These are phyloP conservation scores for Suillus sp. DNA, from an alignment of 768 basidiomycete genomes.

Conservation along the genomic window DNA sequence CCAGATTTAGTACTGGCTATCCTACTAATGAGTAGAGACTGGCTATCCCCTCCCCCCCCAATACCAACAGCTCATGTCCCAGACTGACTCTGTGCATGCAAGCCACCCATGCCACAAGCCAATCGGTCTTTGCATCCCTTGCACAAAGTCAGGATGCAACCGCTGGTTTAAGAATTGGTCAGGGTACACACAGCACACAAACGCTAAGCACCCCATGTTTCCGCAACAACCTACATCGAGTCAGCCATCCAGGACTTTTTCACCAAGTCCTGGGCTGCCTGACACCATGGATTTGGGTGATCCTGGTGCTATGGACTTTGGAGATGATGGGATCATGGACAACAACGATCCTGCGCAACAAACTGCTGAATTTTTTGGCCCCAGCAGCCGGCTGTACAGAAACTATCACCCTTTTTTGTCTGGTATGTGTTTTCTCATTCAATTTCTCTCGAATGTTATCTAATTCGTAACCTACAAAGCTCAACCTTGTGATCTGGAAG, in stretches of 20 bases:
- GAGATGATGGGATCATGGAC: background rate
- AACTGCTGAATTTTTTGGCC: conserved; percentile 1
- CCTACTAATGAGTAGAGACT: no score
- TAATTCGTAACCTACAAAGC: background rate
- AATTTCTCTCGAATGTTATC: background rate
- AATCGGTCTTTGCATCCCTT: background rate
- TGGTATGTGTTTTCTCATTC: conserved; percentile 1
- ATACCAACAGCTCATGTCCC: no score
- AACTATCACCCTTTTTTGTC: conserved; percentile 12
- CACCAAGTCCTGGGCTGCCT: background rate
- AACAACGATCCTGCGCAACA: background rate
- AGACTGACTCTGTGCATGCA: no score
- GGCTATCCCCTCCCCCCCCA: no score
- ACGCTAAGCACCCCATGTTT: no score
- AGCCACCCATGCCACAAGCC: no score
- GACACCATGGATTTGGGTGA: background rate
- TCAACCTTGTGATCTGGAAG: conserved; percentile 11
- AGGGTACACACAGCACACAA: background rate
- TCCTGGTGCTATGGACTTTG: background rate
- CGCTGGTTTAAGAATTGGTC: conserved; percentile 5
- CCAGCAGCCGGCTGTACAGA: conserved; percentile 5
- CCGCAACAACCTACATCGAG: no score
- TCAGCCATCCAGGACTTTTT: background rate
- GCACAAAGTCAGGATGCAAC: background rate
- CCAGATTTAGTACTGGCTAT: no score